phyloP scores from a whole-genome alignment of 306 rosid genomes.

The Herpetospermum pedunculosum region DNA sequence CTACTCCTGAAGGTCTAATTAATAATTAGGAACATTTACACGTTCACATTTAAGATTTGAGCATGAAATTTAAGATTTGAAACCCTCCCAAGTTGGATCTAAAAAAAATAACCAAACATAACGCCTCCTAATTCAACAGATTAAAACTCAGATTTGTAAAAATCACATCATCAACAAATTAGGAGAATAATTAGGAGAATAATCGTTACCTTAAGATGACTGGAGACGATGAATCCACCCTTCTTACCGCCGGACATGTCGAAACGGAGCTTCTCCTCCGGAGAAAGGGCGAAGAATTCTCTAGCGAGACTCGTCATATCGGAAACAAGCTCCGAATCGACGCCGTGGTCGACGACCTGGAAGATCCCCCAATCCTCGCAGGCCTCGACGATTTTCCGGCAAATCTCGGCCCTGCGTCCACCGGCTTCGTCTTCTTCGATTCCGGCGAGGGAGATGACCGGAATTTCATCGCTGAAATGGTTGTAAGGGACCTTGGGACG shows the following conservation, averaged over 20 bases:
- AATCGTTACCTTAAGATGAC: constrained; percentile 68
- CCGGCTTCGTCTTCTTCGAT: constrained; percentile 46
- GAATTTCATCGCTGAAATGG: constrained; percentile 59
- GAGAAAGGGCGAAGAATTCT: constrained; percentile 58
- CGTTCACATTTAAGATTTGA: no score
- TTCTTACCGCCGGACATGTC: constrained; percentile 92
- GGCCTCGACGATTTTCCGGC: constrained; percentile 56
- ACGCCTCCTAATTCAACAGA: no score
- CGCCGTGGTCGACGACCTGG: constrained; percentile 77
- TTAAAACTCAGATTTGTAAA: no score
- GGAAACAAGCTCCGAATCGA: constrained; percentile 32
- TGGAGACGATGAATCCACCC: constrained; percentile 89
- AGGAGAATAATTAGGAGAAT: no score
- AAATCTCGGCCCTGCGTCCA: constrained; percentile 34
- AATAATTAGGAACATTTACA: no score
- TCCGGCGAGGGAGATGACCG: constrained; percentile 67
- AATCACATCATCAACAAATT: no score
- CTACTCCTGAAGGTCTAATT: no score
- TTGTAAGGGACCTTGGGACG: constrained; percentile 82
- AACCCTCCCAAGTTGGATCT: no score
- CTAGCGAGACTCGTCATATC: constrained; percentile 54
- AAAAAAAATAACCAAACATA: no score
- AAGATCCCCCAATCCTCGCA: constrained; percentile 89
- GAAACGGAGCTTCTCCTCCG: constrained; percentile 70
- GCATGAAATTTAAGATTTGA: no score